Conservation (phyloP, 2,329 filamentous ascomycete genomes). For the Nemania diffusa region DNA sequence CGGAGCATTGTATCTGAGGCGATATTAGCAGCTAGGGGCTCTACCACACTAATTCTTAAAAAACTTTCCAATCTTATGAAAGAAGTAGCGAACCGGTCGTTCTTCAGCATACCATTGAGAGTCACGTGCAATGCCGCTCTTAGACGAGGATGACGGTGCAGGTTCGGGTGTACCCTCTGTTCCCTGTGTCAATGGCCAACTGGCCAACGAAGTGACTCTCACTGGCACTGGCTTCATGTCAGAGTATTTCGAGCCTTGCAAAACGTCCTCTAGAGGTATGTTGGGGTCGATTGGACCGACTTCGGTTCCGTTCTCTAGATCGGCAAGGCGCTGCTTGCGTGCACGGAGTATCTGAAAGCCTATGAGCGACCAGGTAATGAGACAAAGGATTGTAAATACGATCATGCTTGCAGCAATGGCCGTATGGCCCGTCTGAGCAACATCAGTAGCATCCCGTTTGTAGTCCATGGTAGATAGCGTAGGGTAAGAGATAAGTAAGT, state of each 20-base stretch:
- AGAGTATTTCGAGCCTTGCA: not conserved
- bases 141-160: too few relatives aligned
- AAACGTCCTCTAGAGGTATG: not conserved
- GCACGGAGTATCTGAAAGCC: not conserved
- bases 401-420: slow-evolving; percentile 6
- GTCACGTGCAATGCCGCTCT: not conserved
- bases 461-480: not conserved
- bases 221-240: not conserved
- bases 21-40: too few relatives aligned
- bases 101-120: slow-evolving; percentile 35
- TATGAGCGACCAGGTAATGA: not conserved
- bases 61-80: not conserved
- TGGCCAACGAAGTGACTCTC: not conserved
- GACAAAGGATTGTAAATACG: not conserved
- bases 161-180: too few relatives aligned
- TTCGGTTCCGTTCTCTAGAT: not conserved
- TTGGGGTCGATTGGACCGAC: not conserved
- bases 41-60: not conserved
- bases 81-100: slow-evolving; percentile 48
- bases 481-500: too few relatives aligned
- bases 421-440: not conserved
- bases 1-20: too few relatives aligned
- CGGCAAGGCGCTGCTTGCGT: not conserved
- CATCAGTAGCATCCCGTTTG: not conserved
- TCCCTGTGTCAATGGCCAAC: not conserved